Conservation (phyloP, 352 stramenopile species). For the Phytophthora crassamura region DNA sequence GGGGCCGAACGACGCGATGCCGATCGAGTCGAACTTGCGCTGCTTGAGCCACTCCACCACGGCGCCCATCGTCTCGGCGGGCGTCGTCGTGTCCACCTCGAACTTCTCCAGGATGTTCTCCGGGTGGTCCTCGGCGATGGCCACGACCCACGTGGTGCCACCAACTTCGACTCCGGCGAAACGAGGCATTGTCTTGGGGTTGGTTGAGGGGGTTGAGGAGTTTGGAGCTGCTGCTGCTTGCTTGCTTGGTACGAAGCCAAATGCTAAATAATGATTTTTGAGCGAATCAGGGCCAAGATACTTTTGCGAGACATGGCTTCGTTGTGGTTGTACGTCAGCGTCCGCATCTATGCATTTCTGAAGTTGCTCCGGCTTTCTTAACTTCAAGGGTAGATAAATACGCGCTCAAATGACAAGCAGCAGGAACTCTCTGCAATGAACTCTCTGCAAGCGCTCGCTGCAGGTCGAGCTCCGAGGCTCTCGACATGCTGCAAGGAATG, state of each 20-base stretch:
- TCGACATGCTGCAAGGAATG: too few species aligned
- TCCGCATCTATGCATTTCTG: conserved; percentile 18
- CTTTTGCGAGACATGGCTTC: too few species aligned
- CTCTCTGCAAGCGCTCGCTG: too few species aligned
- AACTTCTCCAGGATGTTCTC: conserved; percentile 90
- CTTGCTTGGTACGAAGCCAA: background rate
- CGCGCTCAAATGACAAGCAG: conserved; percentile 13
- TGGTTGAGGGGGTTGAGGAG: background rate
- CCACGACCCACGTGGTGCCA: conserved; percentile 95
- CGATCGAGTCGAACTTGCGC: conserved; percentile 81
- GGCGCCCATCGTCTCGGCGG: conserved; percentile 82
- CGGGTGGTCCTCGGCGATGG: conserved; percentile 89
- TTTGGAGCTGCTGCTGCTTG: background rate
- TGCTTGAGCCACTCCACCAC: conserved; percentile 86
- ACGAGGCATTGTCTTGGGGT: conserved; percentile 42
- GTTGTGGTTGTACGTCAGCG: conserved; percentile 4
- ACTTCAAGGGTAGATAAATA: conserved; percentile 19
- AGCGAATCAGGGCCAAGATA: background rate
- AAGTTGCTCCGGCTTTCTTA: conserved; percentile 18
- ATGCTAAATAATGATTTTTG: background rate
- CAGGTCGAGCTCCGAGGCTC: too few species aligned
- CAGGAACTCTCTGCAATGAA: background rate
- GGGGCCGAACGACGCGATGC: conserved; percentile 95
- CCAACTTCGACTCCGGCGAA: conserved; percentile 91
- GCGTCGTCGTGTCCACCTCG: conserved; percentile 88